Base-by-base conservation (phyloP, 495 filamentous ascomycete species). In the Bathelium albidoporum region DNA sequence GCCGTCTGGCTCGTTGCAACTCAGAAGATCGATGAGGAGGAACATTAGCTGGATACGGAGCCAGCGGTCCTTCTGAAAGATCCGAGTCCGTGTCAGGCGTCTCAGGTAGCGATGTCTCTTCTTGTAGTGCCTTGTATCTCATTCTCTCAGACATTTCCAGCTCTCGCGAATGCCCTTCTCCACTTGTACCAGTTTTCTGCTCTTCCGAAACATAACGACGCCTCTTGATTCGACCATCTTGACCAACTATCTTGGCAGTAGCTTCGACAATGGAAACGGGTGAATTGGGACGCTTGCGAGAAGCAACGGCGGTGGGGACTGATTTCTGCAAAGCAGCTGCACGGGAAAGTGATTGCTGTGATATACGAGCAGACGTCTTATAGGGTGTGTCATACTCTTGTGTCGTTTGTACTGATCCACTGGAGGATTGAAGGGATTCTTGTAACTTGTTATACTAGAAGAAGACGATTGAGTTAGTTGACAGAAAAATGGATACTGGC, bases 181-280 rank as follows among this genome's bases (percentile, higher is more conserved):
- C 20, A 11, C 22, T 10, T 5, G 24, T 9, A 55, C 49, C 20
- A 24, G 24, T 20, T 55, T 22, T 64, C 63, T 43, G 64, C 59
- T 20, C 58, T 58, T 43, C 26, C 43, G 31, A 2, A 11, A 24
- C 24, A 29, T 28, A 55, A 28, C 74, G 72, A 14, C 69, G 68
- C 58, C 73, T 77, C 69, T 74, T 77, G 36, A 43, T 70, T 36
- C 67, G 66, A 14, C 73, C 70, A 28, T 76, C 70, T 32, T 73
- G 60, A 53, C 72, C 76, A 11, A 76, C 78, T 49, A 80, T 73
- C 65, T 83, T 81, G 32, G 79, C 83, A 52, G 43, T 29, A 28
- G 82, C 74, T 69, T 89, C 85, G 16, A 79, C 75, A 39, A 85
- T 80, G 2, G 85, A 83, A 12, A 81, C 77, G 26, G 85, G 84